Base-by-base conservation (phyloP, 163 green algal genomes). In the Scenedesmus sp. region DNA sequence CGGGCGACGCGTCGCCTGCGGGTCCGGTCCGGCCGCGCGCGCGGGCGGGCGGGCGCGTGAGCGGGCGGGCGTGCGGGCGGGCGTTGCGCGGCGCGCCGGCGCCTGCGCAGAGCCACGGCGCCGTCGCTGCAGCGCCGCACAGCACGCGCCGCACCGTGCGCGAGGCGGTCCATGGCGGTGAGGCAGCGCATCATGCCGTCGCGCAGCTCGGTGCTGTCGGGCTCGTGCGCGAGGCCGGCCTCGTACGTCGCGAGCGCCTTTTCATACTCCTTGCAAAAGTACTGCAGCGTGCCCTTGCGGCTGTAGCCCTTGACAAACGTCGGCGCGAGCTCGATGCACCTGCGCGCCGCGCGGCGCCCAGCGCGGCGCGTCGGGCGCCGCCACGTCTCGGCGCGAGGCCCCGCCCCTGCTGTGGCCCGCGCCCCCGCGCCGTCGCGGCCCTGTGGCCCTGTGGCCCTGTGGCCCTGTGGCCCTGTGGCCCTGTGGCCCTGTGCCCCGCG, bases 281-380 rank as follows among this genome's bases (percentile, higher is more conserved):
- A 99, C 86, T 98, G 91, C 77, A 97, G 86, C 67, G 92, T 85
- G 44, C 93, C 96, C 91, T 99, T 99, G 69, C 96, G 93, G 75
- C 83, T 92, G 87, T 99, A 99, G n/a, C 96, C 96, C 91, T 98
- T 99, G 42, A 74, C 83, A 75, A 99, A 99, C 51, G 87, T 82
- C 20, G 97, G 96, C 36, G 91, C 88, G 31, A 99, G 88, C 78
- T 93, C 87, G 36, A 99, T 98, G 89, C 95, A 99, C 84, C 96
- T 93, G 65, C 98, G 90, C 0, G 95, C 96, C n/a, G n/a, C n/a
- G n/a, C n/a, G n/a, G 54, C 98, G 95, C 85, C 7, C 39, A 47
- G 6, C 39, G 39, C 39, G 39, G 39, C 39, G 39, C 7, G 39
- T n/a, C n/a, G n/a, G n/a, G n/a, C n/a, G n/a, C n/a, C n/a, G n/a